Evolutionary conservation across 2,329 filamentous ascomycete genomes (phyloP).

Genomic region (Beauveria sp.): DNA sequence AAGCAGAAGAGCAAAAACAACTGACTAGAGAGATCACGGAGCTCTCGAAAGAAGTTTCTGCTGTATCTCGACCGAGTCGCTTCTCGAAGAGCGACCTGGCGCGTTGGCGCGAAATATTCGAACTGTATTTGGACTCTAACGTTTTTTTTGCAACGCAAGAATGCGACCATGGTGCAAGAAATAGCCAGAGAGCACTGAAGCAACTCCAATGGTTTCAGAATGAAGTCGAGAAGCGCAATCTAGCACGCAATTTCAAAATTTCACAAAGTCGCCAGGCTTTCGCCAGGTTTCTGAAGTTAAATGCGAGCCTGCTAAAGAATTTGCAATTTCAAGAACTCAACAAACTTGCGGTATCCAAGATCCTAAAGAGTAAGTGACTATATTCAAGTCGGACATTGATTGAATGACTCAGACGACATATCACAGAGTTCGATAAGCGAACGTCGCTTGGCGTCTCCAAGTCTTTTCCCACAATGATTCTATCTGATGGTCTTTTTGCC

Average conservation of each 20-base stretch:
- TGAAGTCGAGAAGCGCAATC: constrained; percentile 53
- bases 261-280: constrained; percentile 58
- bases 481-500: constrained; percentile 53
- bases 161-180: constrained; percentile 58
- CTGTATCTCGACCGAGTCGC: constrained; percentile 55
- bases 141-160: constrained; percentile 79
- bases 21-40: constrained; percentile 56
- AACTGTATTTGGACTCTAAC: constrained; percentile 70
- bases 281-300: constrained; percentile 62
- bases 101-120: constrained; percentile 74
- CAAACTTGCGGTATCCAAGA: constrained; percentile 68
- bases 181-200: constrained; percentile 56
- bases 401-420: constrained; percentile 12
- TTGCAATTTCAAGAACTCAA: constrained; percentile 83
- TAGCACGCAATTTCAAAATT: constrained; percentile 57
- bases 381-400: neutral
- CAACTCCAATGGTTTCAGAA: constrained; percentile 65
- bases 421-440: constrained; percentile 73
- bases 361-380: constrained; percentile 63
- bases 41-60: constrained; percentile 57
- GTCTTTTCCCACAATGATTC: constrained; percentile 52
- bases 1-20: constrained; percentile 55
- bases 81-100: constrained; percentile 61
- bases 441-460: constrained; percentile 64
- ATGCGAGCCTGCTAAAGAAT: constrained; percentile 67